Base-by-base conservation (phyloP, 2,329 filamentous ascomycete genomes). In the Xylariaceae sp. region DNA sequence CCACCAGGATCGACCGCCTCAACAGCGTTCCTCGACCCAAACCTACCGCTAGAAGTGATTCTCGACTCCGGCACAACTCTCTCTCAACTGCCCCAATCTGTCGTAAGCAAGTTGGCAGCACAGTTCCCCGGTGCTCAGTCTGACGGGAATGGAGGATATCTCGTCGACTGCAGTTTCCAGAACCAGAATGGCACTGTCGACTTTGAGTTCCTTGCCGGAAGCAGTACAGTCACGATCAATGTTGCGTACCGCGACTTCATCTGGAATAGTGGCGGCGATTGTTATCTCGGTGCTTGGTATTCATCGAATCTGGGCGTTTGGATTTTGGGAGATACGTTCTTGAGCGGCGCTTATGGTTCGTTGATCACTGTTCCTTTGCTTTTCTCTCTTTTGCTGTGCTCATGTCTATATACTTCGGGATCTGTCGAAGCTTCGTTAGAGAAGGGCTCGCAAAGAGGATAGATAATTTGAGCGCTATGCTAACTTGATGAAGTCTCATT, bases 11-110 rank as follows among this genome's bases (percentile, higher is more conserved):
- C 53, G 14, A 16, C 6, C 1, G 17, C 23, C 25, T 23, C 53
- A 8, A 55, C 10, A 19, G 47, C 45, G 7, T 40, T 56, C 22
- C 22, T 27, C 3, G 52, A 55, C 45, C 37, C 43, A 12, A 52
- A 32, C 29, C 38, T 58, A 6, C 69, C 73, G 20, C 55, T 65
- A 8, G 68, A 66, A 38, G 69, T 74, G 19, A 67, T 76, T 58
- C 65, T 80, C 41, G 77, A 80, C 62, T 75, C 72, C 2, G 77
- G 77, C 41, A 73, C 74, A 2, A 77, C 76, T 1, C 58, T 79
- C 11, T 70, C 64, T 3, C 66, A 71, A 17, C 67, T 80, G 29
- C 75, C 74, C 16, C 52, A 63, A 8, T 34, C 59, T 2, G 59
- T 75, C 6, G 72, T 73, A n/a, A 47, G 54, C 5, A 66, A 67